Percentiles rank a stretch among this genome's conserved stretches.
phyloP scores from a whole-genome alignment of 1,284 basidiomycete genomes.

The Termitomyces sp. region DNA sequence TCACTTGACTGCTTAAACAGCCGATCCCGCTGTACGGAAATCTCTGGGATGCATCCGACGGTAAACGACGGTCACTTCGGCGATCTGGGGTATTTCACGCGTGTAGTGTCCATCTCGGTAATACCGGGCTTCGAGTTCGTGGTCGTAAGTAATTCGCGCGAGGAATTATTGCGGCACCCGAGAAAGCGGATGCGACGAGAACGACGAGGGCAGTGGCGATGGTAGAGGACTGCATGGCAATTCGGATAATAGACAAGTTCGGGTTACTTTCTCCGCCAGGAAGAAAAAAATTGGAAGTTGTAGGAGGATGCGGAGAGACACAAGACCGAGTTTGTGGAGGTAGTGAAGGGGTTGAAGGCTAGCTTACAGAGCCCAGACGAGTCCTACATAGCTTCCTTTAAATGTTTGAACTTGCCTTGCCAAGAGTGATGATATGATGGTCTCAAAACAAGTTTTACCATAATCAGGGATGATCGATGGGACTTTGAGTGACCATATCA shows the following conservation, averaged over 20 bases:
- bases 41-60: constrained; percentile 24
- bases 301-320: constrained; percentile 18
- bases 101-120: constrained; percentile 15
- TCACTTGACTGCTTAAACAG: constrained; percentile 11
- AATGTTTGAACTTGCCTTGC: neutral
- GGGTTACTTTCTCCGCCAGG: constrained; percentile 17
- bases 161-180: constrained; percentile 21
- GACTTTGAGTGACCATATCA: too few relatives aligned
- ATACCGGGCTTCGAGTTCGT: constrained; percentile 18
- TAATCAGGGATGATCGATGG: constrained; percentile 6
- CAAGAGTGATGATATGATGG: constrained; percentile 15
- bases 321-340: constrained; percentile 27
- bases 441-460: constrained; percentile 9
- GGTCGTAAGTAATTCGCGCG: constrained; percentile 17
- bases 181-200: constrained; percentile 17
- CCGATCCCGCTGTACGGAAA: constrained; percentile 13
- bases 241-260: neutral
- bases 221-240: constrained; percentile 22
- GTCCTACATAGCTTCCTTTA: constrained; percentile 4
- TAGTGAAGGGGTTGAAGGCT: constrained; percentile 23
- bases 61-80: constrained; percentile 6
- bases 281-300: constrained; percentile 15
- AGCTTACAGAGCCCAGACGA: constrained; percentile 19
- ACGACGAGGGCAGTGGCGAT: constrained; percentile 14
- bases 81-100: constrained; percentile 10